These are phyloP conservation scores for Diaporthe vaccinii DNA, from an alignment of 2,329 filamentous ascomycete species.

Conservation along the genomic window DNA sequence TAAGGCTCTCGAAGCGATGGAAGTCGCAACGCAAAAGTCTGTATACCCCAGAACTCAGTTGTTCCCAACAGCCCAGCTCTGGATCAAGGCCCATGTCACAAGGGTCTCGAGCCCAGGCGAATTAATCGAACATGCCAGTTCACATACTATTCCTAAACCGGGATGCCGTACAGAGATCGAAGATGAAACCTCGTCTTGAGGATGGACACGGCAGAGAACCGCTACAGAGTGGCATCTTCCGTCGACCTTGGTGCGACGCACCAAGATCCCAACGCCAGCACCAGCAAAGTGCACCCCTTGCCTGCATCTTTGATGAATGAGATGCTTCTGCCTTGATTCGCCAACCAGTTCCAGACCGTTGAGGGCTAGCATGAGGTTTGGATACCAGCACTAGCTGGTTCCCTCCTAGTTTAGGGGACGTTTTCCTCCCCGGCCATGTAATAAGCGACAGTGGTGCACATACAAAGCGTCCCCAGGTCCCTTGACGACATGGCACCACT, in stretches of 20 bases:
- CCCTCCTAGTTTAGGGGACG: conserved; percentile 25
- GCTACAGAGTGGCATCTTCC: conserved; percentile 28
- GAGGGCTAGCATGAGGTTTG: conserved; percentile 5
- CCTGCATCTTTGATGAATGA: conserved; percentile 33
- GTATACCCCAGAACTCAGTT: background rate
- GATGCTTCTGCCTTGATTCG: conserved; percentile 28
- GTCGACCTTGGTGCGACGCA: conserved; percentile 4
- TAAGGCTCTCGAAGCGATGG: conserved; percentile 3
- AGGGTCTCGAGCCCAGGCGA: background rate
- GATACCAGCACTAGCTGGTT: conserved; percentile 27
- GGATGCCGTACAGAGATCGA: conserved; percentile 13
- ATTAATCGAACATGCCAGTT: background rate
- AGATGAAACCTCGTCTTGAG: conserved; percentile 6
- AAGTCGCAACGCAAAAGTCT: background rate
- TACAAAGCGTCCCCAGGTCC: conserved; percentile 16
- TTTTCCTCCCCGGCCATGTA: background rate
- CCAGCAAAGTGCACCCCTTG: conserved; percentile 16
- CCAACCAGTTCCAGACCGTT: conserved; percentile 22
- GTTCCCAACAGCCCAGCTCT: background rate
- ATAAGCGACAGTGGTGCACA: conserved; percentile 24
- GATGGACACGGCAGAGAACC: conserved; percentile 29
- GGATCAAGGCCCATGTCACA: background rate
- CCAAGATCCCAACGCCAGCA: background rate
- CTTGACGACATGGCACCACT: background rate
- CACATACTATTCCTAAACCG: conserved; percentile 4